Conservation (phyloP, 148 eudicot species). For the Diospyros lotus region DNA sequence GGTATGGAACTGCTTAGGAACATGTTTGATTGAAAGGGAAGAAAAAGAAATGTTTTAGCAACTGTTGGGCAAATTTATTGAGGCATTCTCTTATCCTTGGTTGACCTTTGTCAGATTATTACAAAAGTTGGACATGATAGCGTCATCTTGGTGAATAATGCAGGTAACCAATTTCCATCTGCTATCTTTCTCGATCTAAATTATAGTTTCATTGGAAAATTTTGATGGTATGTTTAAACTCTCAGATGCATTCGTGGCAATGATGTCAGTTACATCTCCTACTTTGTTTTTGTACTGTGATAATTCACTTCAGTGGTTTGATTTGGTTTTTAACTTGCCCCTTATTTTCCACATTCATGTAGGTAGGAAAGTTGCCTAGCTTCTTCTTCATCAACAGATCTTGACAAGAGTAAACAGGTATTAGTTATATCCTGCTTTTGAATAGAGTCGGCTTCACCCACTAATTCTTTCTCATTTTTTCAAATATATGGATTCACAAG, state of each 20-base stretch:
- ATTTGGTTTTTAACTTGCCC: slow-evolving; percentile 1
- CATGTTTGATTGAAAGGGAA: too few relatives aligned
- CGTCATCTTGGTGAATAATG: not conserved
- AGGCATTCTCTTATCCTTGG: not conserved
- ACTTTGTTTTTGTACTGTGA: not conserved
- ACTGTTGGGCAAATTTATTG: not conserved
- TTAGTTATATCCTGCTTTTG: not conserved
- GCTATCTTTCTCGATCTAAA: not conserved
- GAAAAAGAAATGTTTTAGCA: not conserved
- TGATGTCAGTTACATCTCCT: not conserved
- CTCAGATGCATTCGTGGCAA: not conserved
- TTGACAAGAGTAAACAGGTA: slow-evolving; percentile 16
- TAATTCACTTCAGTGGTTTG: not conserved
- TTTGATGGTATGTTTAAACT: not conserved
- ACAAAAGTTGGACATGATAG: not conserved
- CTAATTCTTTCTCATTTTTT: not conserved
- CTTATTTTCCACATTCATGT: not conserved
- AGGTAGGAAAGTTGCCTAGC: slow-evolving; percentile 12
- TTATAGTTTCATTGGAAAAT: not conserved
- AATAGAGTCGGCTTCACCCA: not conserved
- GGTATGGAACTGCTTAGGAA: not conserved
- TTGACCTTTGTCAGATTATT: not conserved
- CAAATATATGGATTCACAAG: not conserved
- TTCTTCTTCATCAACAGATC: slow-evolving; percentile 10
- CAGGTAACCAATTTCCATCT: not conserved